Evolutionary conservation across 192 early-diverging fungal genomes (phyloP).

Genomic region (Rhizophagus clarus): DNA sequence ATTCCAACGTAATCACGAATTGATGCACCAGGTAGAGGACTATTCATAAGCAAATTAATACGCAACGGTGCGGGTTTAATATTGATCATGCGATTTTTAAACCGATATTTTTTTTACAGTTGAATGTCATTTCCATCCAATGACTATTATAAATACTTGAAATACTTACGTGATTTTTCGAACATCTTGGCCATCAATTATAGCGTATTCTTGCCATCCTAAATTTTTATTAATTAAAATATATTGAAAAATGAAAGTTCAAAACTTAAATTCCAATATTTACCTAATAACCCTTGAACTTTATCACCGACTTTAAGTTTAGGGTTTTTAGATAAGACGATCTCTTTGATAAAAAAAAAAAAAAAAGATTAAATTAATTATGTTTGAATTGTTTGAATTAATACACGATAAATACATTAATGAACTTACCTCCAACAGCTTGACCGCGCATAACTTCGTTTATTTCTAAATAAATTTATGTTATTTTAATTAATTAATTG

Average conservation of each 20-base stretch:
- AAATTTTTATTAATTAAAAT: slow-evolving; percentile 4
- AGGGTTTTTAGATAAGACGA: slow-evolving; percentile 42
- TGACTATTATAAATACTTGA: background rate
- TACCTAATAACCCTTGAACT: slow-evolving; percentile 5
- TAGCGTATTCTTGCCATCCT: slow-evolving; percentile 54
- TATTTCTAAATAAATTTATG: slow-evolving; percentile 44
- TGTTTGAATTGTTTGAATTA: background rate
- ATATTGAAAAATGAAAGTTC: background rate
- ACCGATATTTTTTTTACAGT: too few relatives aligned
- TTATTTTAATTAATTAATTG: too few relatives aligned
- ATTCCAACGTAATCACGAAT: slow-evolving; percentile 43
- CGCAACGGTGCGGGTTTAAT: too few relatives aligned
- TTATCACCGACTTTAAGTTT: slow-evolving; percentile 43
- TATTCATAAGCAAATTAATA: background rate
- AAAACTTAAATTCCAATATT: background rate
- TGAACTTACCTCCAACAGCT: slow-evolving; percentile 31
- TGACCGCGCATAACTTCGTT: slow-evolving; percentile 49
- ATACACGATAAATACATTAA: background rate
- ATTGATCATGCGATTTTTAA: too few relatives aligned
- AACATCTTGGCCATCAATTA: slow-evolving; percentile 42
- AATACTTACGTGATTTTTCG: slow-evolving; percentile 39
- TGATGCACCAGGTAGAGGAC: slow-evolving; percentile 37
- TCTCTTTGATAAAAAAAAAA: slow-evolving; percentile 16
- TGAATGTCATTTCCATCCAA: too few relatives aligned
- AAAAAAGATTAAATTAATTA: background rate